Evolutionary conservation across 768 basidiomycete species (phyloP).

Genomic region (Paxillus rubicundulus): DNA sequence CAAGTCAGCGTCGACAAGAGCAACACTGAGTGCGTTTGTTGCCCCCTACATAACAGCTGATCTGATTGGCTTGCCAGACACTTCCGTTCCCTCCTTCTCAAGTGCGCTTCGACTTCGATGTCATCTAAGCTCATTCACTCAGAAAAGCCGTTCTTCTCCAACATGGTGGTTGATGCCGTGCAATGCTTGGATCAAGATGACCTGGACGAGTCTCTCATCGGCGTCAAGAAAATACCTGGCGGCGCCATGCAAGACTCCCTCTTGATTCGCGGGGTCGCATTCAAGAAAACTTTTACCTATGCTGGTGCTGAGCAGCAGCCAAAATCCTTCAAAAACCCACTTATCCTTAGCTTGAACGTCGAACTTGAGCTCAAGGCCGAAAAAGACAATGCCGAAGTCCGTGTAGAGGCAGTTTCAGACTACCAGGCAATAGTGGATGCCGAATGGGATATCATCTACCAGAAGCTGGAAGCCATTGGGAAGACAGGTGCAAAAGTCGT

Average conservation of each 20-base stretch:
- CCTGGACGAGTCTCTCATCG: constrained; percentile 93
- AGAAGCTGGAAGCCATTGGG: constrained; percentile 93
- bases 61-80: constrained; percentile 46
- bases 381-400: constrained; percentile 98
- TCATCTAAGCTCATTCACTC: constrained; percentile 99
- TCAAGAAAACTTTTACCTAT: constrained; percentile 99
- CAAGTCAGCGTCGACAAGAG: constrained; percentile 89
- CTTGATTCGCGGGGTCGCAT: constrained; percentile 87
- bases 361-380: constrained; percentile 99
- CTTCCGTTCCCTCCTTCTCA: constrained; percentile 91
- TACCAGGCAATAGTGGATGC: constrained; percentile 99
- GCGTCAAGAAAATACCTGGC: constrained; percentile 96
- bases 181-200: constrained; percentile 89
- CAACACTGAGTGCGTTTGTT: constrained; percentile 74
- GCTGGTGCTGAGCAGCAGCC: constrained; percentile 99
- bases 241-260: constrained; percentile 97
- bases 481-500: constrained; percentile 97
- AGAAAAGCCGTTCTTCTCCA: constrained; percentile 97
- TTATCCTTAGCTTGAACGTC: constrained; percentile 93
- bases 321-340: constrained; percentile 84
- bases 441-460: constrained; percentile 99
- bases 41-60: neutral
- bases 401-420: constrained; percentile 94
- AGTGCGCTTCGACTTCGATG: constrained; percentile 99
- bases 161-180: constrained; percentile 98